Conservation (phyloP, 2,329 filamentous ascomycete genomes). For the Pezicula radicicola region DNA sequence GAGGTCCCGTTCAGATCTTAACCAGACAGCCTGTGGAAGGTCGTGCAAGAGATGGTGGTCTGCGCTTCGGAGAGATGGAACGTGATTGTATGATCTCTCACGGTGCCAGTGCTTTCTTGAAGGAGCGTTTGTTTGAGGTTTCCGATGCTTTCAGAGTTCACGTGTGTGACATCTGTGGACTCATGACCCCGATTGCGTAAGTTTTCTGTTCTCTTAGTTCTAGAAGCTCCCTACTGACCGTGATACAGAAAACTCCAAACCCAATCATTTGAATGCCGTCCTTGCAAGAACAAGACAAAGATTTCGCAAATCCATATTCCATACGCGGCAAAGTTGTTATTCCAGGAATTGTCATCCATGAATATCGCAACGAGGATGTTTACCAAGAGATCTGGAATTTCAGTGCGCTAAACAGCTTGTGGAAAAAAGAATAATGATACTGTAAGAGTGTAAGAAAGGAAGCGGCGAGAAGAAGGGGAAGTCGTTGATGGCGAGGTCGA, state of each 20-base stretch:
- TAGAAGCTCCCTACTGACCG: slow-evolving; percentile 30
- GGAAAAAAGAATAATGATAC: background rate
- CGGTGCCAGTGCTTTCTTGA: slow-evolving; percentile 92
- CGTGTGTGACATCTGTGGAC: slow-evolving; percentile 95
- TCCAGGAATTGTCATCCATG: slow-evolving; percentile 98
- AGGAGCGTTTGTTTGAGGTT: slow-evolving; percentile 95
- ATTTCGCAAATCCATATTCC: slow-evolving; percentile 98
- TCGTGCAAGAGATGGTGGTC: slow-evolving; percentile 94
- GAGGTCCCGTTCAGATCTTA: slow-evolving; percentile 94
- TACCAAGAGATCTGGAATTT: slow-evolving; percentile 76
- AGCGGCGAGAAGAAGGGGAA: background rate
- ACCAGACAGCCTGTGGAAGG: slow-evolving; percentile 97
- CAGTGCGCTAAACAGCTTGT: slow-evolving; percentile 51
- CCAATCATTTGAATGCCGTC: slow-evolving; percentile 92
- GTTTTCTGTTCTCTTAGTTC: slow-evolving; percentile 36
- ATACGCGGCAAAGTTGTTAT: slow-evolving; percentile 95
- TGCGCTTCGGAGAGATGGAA: slow-evolving; percentile 99
- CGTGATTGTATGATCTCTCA: slow-evolving; percentile 99
- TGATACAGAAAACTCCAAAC: slow-evolving; percentile 78
- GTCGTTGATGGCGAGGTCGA: background rate
- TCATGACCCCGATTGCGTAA: slow-evolving; percentile 99
- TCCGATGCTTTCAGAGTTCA: slow-evolving; percentile 98
- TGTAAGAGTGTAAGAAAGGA: slow-evolving; percentile 10
- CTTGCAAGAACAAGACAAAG: slow-evolving; percentile 98
- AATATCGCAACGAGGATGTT: slow-evolving; percentile 98